Evolutionary conservation across 2,329 filamentous ascomycete species (phyloP).

Genomic region (Coniochaeta sp.): DNA sequence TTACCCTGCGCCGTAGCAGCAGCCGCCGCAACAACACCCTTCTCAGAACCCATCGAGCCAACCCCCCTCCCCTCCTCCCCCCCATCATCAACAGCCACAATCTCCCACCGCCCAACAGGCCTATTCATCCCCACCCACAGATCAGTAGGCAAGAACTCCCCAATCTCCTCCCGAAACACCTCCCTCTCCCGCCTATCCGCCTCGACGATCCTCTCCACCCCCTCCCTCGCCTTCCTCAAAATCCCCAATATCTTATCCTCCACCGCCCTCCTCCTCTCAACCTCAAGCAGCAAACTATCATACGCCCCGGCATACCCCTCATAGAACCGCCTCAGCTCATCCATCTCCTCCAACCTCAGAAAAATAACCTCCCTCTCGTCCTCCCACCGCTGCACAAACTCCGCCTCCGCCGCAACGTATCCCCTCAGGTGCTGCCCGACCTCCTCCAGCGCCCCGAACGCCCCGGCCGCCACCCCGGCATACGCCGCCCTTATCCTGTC

Average conservation of each 20-base stretch:
- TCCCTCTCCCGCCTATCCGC: constrained; percentile 68
- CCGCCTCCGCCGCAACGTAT: constrained; percentile 56
- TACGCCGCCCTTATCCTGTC: constrained; percentile 48
- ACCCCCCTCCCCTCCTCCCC: not conserved
- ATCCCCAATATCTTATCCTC: constrained; percentile 69
- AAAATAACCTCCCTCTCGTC: constrained; percentile 65
- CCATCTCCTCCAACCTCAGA: constrained; percentile 66
- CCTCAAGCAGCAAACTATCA: constrained; percentile 75
- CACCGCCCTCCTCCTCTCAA: constrained; percentile 63
- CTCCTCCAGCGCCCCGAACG: constrained; percentile 59
- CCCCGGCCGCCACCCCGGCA: constrained; percentile 44
- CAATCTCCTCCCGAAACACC: constrained; percentile 71
- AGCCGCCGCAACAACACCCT: not conserved
- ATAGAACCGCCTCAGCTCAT: constrained; percentile 73
- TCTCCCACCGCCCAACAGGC: constrained; percentile 45
- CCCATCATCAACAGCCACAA: constrained; percentile 33
- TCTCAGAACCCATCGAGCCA: not conserved
- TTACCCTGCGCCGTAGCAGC: not conserved
- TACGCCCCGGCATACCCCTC: constrained; percentile 81
- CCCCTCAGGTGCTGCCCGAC: constrained; percentile 58
- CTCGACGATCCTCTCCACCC: constrained; percentile 67
- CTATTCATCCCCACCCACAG: constrained; percentile 72
- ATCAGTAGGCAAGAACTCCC: constrained; percentile 79
- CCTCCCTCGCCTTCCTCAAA: constrained; percentile 69
- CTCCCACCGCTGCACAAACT: constrained; percentile 63